phyloP scores from a whole-genome alignment of 257 asterid species.

The Verbascum thapsus region DNA sequence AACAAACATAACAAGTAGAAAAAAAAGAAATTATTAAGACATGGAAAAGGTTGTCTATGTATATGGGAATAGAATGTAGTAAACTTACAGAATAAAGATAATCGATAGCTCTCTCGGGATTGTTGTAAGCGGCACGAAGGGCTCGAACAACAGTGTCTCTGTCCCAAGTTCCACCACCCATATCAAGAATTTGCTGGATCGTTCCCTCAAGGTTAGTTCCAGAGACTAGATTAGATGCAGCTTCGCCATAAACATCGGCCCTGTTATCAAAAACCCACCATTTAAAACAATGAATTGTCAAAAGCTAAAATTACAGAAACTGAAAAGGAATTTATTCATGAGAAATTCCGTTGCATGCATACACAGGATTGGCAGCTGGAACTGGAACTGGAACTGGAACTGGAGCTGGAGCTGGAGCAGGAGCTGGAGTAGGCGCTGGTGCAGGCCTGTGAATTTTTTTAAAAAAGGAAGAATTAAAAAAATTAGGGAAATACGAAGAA shows the following conservation, averaged over 20 bases:
- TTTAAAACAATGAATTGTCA: slow-evolving; percentile 6
- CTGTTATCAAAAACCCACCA: no score
- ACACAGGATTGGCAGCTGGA: slow-evolving; percentile 43
- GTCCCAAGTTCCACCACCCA: slow-evolving; percentile 96
- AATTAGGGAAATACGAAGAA: background rate
- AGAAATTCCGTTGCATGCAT: slow-evolving; percentile 27
- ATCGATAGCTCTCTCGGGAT: slow-evolving; percentile 91
- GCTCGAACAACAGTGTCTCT: slow-evolving; percentile 86
- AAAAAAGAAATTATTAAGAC: no score
- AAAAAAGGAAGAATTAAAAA: slow-evolving; percentile 15
- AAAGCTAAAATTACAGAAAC: background rate
- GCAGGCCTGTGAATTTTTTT: slow-evolving; percentile 39
- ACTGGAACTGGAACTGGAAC: no score
- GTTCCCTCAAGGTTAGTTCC: slow-evolving; percentile 72
- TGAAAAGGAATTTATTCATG: background rate
- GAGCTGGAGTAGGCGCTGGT: slow-evolving; percentile 30
- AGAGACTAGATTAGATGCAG: slow-evolving; percentile 72
- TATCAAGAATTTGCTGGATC: slow-evolving; percentile 78
- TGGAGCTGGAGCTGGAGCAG: no score
- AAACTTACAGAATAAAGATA: slow-evolving; percentile 75
- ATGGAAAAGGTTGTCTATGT: no score
- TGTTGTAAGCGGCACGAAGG: slow-evolving; percentile 83
- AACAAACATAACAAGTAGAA: slow-evolving; percentile 5
- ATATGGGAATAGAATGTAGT: background rate
- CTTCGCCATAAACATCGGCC: slow-evolving; percentile 61